These are phyloP conservation scores for Ophiostoma fasciatum DNA, from an alignment of 2,329 filamentous ascomycete genomes.

Conservation along the genomic window DNA sequence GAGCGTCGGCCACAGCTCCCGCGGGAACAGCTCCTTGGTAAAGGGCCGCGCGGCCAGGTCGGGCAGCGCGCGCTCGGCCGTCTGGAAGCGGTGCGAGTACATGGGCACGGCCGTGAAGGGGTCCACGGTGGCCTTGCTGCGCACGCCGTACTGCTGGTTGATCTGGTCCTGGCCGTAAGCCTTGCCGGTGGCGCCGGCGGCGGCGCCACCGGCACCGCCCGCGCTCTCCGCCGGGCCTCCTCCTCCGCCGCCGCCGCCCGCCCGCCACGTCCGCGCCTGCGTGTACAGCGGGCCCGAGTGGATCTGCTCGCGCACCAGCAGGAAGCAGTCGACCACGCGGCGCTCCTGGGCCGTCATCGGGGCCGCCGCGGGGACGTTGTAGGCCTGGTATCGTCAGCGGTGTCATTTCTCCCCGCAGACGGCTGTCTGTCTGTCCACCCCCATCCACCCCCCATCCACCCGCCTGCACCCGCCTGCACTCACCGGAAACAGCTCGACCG, in stretches of 20 bases:
- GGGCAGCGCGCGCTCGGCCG: conserved; percentile 36
- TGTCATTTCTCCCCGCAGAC: no score
- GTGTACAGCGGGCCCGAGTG: conserved; percentile 42
- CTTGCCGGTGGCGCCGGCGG: conserved; percentile 18
- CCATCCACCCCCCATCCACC: no score
- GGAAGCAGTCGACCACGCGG: conserved; percentile 33
- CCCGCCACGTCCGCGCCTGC: conserved; percentile 29
- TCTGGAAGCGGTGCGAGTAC: conserved; percentile 40
- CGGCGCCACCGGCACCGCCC: neutral
- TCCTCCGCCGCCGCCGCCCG: conserved; percentile 20
- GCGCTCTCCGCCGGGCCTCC: neutral
- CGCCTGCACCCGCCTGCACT: no score
- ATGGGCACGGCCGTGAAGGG: conserved; percentile 44
- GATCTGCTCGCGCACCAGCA: conserved; percentile 41
- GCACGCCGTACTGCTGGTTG: conserved; percentile 40
- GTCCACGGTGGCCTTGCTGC: conserved; percentile 40
- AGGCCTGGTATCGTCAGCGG: conserved; percentile 24
- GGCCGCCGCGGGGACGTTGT: conserved; percentile 31
- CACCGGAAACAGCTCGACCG: conserved; percentile 46
- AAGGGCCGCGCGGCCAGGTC: conserved; percentile 37
- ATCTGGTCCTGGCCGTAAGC: conserved; percentile 43
- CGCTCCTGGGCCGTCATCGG: conserved; percentile 29
- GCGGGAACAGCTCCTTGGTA: conserved; percentile 35
- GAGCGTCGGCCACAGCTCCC: conserved; percentile 39
- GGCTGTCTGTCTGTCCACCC: no score